phyloP scores from a whole-genome alignment of 352 stramenopile genomes.

The Saprolegnia parasitica region DNA sequence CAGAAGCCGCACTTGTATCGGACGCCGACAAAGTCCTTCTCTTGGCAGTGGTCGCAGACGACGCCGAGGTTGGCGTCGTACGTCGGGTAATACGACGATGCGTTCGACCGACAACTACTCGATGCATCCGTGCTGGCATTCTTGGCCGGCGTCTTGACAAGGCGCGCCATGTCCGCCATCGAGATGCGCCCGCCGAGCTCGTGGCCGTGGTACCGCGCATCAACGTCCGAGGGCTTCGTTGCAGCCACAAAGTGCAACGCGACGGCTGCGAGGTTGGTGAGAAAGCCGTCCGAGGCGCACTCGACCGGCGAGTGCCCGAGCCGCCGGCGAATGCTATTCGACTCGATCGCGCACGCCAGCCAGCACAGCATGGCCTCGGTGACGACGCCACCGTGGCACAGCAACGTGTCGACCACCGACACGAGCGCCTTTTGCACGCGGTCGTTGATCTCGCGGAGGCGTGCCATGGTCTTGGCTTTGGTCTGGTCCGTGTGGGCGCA shows the following conservation, averaged over 20 bases:
- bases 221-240: conserved; percentile 35
- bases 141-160: conserved; percentile 37
- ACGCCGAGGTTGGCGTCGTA: conserved; percentile 55
- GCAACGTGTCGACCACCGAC: conserved; percentile 35
- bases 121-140: conserved; percentile 29
- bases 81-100: conserved; percentile 44
- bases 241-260: conserved; percentile 39
- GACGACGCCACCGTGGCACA: conserved; percentile 49
- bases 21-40: conserved; percentile 46
- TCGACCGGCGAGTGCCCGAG: conserved; percentile 39
- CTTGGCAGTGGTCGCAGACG: conserved; percentile 63
- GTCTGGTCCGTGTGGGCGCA: conserved; percentile 34
- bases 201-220: conserved; percentile 51
- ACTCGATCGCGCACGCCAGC: conserved; percentile 44
- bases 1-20: conserved; percentile 75
- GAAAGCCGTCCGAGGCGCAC: conserved; percentile 48
- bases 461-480: conserved; percentile 32
- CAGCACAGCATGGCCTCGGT: conserved; percentile 55
- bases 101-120: neutral
- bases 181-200: conserved; percentile 29
- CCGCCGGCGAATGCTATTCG: conserved; percentile 42
- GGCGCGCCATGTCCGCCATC: conserved; percentile 28
- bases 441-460: conserved; percentile 28
- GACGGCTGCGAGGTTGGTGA: conserved; percentile 58
- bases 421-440: conserved; percentile 36